Conservation (phyloP, 2,329 filamentous ascomycete genomes). For the Parascedosporium putredinis region DNA sequence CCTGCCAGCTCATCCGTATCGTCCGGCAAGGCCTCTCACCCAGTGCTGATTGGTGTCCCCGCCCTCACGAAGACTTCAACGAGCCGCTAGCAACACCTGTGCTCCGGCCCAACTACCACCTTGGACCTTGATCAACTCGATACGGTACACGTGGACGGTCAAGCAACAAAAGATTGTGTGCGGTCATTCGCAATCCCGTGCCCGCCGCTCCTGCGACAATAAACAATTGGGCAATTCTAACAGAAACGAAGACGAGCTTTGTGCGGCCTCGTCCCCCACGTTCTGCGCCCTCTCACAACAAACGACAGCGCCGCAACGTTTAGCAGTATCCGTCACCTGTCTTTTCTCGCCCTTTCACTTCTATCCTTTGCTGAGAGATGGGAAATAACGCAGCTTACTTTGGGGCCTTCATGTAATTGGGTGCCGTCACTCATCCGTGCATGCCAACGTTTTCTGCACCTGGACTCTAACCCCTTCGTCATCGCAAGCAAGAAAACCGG, state of each 20-base stretch:
- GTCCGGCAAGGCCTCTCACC: neutral
- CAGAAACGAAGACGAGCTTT: neutral
- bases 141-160: slow-evolving; percentile 8
- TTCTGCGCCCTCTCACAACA: no score
- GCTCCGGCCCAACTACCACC: slow-evolving; percentile 1
- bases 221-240: slow-evolving; percentile 6
- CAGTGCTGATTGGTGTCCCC: neutral
- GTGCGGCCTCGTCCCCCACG: neutral
- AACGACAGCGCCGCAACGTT: neutral
- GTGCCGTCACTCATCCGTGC: neutral
- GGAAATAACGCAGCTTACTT: neutral
- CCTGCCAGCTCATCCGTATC: neutral
- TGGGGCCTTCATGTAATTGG: neutral
- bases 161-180: neutral
- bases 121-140: slow-evolving; percentile 1
- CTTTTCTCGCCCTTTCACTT: no score
- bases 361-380: no score
- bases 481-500: neutral
- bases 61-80: neutral
- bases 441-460: slow-evolving; percentile 1
- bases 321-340: neutral
- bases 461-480: neutral
- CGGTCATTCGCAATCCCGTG: slow-evolving; percentile 4
- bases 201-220: neutral
- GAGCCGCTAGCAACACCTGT: neutral